phyloP scores from a whole-genome alignment of 2,329 filamentous ascomycete species.

The Epicoccum sorghinum region DNA sequence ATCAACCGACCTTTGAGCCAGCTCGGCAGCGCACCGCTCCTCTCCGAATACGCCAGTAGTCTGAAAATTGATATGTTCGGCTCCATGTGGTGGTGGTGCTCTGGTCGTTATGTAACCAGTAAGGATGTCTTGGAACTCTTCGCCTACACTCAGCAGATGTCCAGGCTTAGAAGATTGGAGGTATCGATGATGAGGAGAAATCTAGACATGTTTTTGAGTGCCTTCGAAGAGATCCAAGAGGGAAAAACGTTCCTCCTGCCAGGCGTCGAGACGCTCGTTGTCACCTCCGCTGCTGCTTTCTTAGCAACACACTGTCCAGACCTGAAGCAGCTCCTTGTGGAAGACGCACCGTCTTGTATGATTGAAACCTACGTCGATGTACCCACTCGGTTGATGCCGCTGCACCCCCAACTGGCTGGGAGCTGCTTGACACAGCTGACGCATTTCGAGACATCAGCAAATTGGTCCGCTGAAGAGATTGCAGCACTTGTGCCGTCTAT shows the following conservation, averaged over 20 bases:
- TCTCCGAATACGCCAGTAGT: slow-evolving; percentile 8
- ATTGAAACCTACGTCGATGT: slow-evolving; percentile 21
- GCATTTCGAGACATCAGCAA: slow-evolving; percentile 20
- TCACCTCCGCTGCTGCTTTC: slow-evolving; percentile 19
- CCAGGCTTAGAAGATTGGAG: slow-evolving; percentile 14
- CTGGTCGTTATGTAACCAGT: slow-evolving; percentile 21
- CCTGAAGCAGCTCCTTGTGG: slow-evolving; percentile 12
- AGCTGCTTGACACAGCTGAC: slow-evolving; percentile 3
- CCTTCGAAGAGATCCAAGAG: slow-evolving; percentile 6
- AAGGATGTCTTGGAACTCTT: slow-evolving; percentile 23
- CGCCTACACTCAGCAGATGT: slow-evolving; percentile 10
- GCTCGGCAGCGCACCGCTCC: slow-evolving; percentile 8
- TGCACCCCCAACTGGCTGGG: not conserved
- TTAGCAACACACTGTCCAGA: slow-evolving; percentile 20
- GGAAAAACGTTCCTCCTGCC: slow-evolving; percentile 10
- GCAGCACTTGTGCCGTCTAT: slow-evolving; percentile 11
- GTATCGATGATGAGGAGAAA: slow-evolving; percentile 28
- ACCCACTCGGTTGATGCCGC: slow-evolving; percentile 7
- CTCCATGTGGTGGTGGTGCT: slow-evolving; percentile 27
- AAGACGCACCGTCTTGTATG: slow-evolving; percentile 18
- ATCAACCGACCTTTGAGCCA: slow-evolving; percentile 23
- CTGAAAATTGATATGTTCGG: slow-evolving; percentile 27
- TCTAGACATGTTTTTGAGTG: slow-evolving; percentile 21
- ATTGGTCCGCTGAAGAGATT: slow-evolving; percentile 21
- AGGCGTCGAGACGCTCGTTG: slow-evolving; percentile 8